Conservation (phyloP, 1,284 basidiomycete species). For the Coniferiporia sulphurascens region DNA sequence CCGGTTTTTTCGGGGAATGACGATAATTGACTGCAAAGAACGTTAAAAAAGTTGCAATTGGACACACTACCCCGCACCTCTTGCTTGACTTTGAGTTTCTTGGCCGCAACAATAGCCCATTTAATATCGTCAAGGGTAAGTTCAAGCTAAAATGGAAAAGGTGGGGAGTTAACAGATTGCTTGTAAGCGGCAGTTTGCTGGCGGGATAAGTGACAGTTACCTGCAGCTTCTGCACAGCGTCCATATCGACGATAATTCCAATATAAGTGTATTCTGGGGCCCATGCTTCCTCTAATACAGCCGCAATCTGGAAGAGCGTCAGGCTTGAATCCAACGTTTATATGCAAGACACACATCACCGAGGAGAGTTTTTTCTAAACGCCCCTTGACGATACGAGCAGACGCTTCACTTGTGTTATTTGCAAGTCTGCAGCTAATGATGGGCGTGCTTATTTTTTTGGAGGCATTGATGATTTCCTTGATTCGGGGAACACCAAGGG, state of each 20-base stretch:
- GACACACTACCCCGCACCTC: conserved; percentile 43
- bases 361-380: conserved; percentile 92
- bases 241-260: conserved; percentile 88
- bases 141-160: conserved; percentile 60
- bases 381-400: conserved; percentile 95
- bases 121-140: conserved; percentile 92
- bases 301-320: conserved; percentile 63
- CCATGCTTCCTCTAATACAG: conserved; percentile 95
- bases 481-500: conserved; percentile 98
- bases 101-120: conserved; percentile 82
- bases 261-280: conserved; percentile 89
- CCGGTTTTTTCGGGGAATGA: conserved; percentile 73
- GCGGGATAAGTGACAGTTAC: conserved; percentile 34
- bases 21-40: conserved; percentile 56
- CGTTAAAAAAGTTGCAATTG: not conserved
- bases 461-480: conserved; percentile 99
- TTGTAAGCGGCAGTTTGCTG: not conserved
- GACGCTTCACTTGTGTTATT: conserved; percentile 82
- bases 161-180: not conserved
- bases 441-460: conserved; percentile 95
- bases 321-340: not conserved
- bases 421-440: conserved; percentile 94
- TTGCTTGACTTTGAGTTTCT: conserved; percentile 91
- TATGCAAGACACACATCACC: conserved; percentile 69
- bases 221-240: conserved; percentile 88